Percentiles rank a stretch among this genome's conserved stretches.
Conservation (phyloP, 805 yeast genomes). For the Pichia nanzhaoensis region DNA sequence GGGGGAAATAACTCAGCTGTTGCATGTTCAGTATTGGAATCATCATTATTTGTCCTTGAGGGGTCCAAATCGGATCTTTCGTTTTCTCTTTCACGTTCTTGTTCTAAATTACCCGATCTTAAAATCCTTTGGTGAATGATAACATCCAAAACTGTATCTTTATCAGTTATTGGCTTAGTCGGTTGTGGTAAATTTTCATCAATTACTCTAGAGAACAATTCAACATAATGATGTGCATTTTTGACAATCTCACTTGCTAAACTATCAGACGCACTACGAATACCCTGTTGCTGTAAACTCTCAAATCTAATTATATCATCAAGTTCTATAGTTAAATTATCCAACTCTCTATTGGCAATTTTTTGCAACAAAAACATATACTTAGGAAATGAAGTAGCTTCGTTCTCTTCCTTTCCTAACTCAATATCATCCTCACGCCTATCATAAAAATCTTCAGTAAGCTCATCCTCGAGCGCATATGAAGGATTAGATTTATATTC, state of each 20-base stretch:
- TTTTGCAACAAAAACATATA: slow-evolving; percentile 69
- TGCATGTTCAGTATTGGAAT: slow-evolving; percentile 18
- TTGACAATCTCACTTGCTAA: slow-evolving; percentile 55
- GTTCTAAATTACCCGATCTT: slow-evolving; percentile 67
- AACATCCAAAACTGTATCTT: slow-evolving; percentile 89
- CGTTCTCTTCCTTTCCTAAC: slow-evolving; percentile 22
- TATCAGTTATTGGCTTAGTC: slow-evolving; percentile 68
- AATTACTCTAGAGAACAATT: slow-evolving; percentile 64
- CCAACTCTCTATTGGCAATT: slow-evolving; percentile 75
- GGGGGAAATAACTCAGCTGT: slow-evolving; percentile 67
- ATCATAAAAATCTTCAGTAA: slow-evolving; percentile 31
- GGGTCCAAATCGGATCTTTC: slow-evolving; percentile 35
- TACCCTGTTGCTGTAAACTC: slow-evolving; percentile 24
- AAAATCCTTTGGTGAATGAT: slow-evolving; percentile 84
- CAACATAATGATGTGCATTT: slow-evolving; percentile 75
- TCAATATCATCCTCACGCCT: slow-evolving; percentile 28
- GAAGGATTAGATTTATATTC: slow-evolving; percentile 49
- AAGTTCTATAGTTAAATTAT: slow-evolving; percentile 65
- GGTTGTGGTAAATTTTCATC: slow-evolving; percentile 86
- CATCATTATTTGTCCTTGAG: slow-evolving; percentile 6
- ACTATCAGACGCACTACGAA: background rate
- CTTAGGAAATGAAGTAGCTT: slow-evolving; percentile 45
- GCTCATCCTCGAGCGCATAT: slow-evolving; percentile 15
- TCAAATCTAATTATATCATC: slow-evolving; percentile 79
- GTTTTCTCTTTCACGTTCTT: slow-evolving; percentile 60